Evolutionary conservation across 306 rosid genomes (phyloP).

Genomic region (Quillaja saponaria): DNA sequence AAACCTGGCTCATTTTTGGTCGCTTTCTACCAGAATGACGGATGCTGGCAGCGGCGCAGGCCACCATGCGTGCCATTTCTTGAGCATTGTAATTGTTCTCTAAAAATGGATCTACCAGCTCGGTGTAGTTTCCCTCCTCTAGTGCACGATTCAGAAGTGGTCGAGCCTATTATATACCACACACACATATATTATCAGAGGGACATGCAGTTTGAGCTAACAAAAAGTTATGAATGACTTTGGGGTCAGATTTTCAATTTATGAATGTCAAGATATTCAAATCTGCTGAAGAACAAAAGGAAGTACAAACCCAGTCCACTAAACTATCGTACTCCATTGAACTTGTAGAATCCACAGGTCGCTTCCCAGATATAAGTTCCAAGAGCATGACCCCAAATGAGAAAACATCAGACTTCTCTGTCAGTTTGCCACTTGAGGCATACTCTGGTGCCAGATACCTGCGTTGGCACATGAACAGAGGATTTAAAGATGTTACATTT

Average conservation of each 20-base stretch:
- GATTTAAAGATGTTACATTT: not conserved
- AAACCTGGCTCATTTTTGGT: conserved; percentile 83
- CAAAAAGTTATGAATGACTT: not conserved
- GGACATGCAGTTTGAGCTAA: not conserved
- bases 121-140: conserved; percentile 57
- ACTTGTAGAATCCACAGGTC: conserved; percentile 64
- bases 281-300: not conserved
- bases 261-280: not conserved
- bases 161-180: conserved; percentile 62
- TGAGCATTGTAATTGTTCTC: conserved; percentile 52
- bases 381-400: conserved; percentile 90
- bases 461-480: conserved; percentile 21
- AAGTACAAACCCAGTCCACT: conserved; percentile 88
- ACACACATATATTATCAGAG: conserved; percentile 14
- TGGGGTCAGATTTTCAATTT: not conserved
- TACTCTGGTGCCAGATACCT: conserved; percentile 97
- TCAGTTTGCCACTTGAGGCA: conserved; percentile 87
- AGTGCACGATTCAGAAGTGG: conserved; percentile 59
- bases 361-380: conserved; percentile 75
- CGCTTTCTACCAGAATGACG: conserved; percentile 84
- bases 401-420: conserved; percentile 91
- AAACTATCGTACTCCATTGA: conserved; percentile 71
- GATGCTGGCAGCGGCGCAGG: conserved; percentile 80
- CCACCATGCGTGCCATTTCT: conserved; percentile 74
- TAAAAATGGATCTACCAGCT: conserved; percentile 63